These are phyloP conservation scores for Tolypocladium ophioglossoides DNA, from an alignment of 2,329 filamentous ascomycete genomes.

Conservation along the genomic window DNA sequence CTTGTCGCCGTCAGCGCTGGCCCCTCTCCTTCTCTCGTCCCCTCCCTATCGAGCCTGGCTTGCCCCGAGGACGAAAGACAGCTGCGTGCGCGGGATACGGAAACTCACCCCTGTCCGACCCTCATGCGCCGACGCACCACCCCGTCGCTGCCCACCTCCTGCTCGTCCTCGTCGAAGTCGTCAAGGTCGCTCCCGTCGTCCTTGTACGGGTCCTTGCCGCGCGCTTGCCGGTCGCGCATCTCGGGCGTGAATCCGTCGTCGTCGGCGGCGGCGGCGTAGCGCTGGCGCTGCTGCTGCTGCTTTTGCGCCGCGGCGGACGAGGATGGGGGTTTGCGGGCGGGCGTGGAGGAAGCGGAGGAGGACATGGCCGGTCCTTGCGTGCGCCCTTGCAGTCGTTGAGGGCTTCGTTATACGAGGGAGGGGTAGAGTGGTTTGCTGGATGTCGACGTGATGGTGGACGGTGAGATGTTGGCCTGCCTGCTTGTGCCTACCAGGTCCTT, in stretches of 20 bases:
- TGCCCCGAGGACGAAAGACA: not conserved
- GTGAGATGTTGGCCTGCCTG: not conserved
- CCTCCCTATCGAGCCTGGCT: not conserved
- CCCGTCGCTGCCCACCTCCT: constrained; percentile 3
- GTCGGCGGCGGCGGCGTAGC: not conserved
- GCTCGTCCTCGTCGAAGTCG: constrained; percentile 14
- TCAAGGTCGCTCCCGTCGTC: constrained; percentile 13
- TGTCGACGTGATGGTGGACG: not conserved
- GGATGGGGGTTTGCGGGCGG: not conserved
- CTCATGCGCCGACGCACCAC: not conserved
- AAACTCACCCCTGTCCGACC: not conserved
- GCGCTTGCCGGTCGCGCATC: constrained; percentile 48
- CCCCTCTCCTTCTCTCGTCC: not conserved
- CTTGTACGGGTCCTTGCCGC: constrained; percentile 45
- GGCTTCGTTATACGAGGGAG: too few relatives aligned
- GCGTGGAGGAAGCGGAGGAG: not conserved
- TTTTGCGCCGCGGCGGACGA: not conserved
- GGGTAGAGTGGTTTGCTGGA: not conserved
- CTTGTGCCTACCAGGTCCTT: not conserved
- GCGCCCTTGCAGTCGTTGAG: not conserved
- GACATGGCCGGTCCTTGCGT: not conserved
- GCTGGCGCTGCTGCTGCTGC: not conserved
- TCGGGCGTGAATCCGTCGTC: constrained; percentile 29
- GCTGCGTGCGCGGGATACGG: not conserved
- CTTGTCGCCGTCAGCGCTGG: not conserved